Evolutionary conservation across 2,329 filamentous ascomycete species (phyloP), one percentile per base, ranked within the genome.

Genomic region (Cladosporium sp.): DNA sequence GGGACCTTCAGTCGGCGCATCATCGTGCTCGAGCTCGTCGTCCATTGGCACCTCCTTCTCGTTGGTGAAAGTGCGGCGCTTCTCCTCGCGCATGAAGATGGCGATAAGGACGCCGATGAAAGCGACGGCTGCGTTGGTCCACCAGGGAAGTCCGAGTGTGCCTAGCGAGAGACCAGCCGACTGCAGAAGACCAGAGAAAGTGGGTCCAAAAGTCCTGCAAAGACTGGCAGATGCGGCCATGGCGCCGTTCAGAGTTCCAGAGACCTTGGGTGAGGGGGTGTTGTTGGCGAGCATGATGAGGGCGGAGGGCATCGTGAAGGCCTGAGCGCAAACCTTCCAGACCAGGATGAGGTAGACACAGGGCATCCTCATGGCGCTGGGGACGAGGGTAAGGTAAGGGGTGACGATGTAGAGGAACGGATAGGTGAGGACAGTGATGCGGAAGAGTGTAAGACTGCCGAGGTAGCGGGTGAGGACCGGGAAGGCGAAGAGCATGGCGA

Each of bases 241-340:
- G 12, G 92, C 87, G 17, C 94, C 94, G 67, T 97, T 97, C 72
- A 99, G 88, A 0, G 89, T 92, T 2, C 94, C 94, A 1, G 97
- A 84, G 1, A 95, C 89, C 50, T 90, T 83, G 57, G 88, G 88
- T 7, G 88, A 92, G 0, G 91, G 90, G 0, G 92, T 89, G 15
- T 91, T 88, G 72, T 97, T 96, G 59, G 91, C 89, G 28, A 96
- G 82, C 58, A 99, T 84, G 58, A 97, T 95, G 10, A 88, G 88
- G 64, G 92, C 91, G 66, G 89, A 90, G 10, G 94, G 94, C 73
- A 96, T 97, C 0, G 92, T 88, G 74, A 97, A 86, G 45, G 91
- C 92, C 65, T 93, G 86, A 66, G 94, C 91, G 0, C 91, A 95
- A 70, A 95, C 96, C 74, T 97, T 97, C 86, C 89, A 91, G 63